A percentile compares a stretch with the other conserved stretches of the same genome.
These are phyloP conservation scores for Trichoderma aggressivum DNA, from an alignment of 2,329 filamentous ascomycete species.

Conservation along the genomic window DNA sequence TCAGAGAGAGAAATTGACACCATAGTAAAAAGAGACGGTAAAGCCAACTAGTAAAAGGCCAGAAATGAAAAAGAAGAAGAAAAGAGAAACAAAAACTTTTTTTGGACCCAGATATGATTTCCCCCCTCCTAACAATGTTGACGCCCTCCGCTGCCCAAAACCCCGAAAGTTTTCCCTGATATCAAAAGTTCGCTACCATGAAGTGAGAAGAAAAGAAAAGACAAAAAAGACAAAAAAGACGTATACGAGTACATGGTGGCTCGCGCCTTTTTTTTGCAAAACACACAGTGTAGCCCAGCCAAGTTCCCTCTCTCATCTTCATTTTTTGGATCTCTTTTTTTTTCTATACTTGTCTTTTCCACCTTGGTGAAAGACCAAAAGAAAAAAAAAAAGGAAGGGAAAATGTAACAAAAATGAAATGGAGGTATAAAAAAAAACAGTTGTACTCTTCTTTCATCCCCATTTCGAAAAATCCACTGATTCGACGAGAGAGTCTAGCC, in stretches of 20 bases:
- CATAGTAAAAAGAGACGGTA: background rate
- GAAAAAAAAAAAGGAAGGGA: background rate
- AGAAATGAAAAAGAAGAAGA: constrained; percentile 19
- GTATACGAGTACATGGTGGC: constrained; percentile 13
- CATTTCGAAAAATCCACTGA: constrained; percentile 41
- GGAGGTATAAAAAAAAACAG: background rate
- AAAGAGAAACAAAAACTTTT: constrained; percentile 29
- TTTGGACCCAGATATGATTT: constrained; percentile 5
- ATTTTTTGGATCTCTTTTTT: background rate
- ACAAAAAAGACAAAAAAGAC: background rate
- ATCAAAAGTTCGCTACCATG: constrained; percentile 6
- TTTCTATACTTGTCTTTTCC: background rate
- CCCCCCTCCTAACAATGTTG: constrained; percentile 24
- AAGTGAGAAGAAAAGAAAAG: background rate
- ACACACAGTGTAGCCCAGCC: constrained; percentile 3
- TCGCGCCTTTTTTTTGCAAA: constrained; percentile 13
- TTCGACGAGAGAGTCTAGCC: constrained; percentile 33
- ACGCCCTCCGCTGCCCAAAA: constrained; percentile 29
- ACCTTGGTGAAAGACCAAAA: background rate
- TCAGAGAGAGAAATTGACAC: background rate
- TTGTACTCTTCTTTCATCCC: constrained; percentile 27
- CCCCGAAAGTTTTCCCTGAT: constrained; percentile 19
- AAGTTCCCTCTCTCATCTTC: background rate
- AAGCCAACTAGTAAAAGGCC: background rate
- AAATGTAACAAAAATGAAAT: background rate